Evolutionary conservation across 2,329 filamentous ascomycete species (phyloP), one percentile per base, ranked within the genome.

Genomic region (Lasiodiplodia sp.): DNA sequence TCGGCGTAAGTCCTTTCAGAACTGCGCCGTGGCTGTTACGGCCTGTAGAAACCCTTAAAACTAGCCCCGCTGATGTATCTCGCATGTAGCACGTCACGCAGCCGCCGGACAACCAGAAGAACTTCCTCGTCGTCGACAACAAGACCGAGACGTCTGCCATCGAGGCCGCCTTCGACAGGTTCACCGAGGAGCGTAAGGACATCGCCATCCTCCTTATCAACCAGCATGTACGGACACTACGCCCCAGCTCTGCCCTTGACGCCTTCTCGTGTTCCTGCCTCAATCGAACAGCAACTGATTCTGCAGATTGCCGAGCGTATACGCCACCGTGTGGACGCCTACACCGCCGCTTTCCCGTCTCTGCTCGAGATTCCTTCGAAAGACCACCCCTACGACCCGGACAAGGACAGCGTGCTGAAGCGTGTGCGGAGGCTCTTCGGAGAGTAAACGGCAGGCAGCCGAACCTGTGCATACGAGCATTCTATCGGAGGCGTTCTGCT

Each of bases 141-240:
- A 98, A 98, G 86, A 99, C 95, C 47, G 94, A 97, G 73, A 96
- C 87, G 66, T 85, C 92, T 3, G 86, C 92, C 68, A 97, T 99
- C 77, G 96, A 98, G 81, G 88, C 90, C 44, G 91, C 94, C 11
- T 99, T 99, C 79, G 91, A 96, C 72, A 87, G 87, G 73, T 98
- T 97, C 81, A 97, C 94, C 10, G 88, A 89, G 68, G 88, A 96
- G 81, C 87, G 96, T 78, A 98, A 98, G 81, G 96, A 99, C 78
- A 97, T 99, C 79, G 96, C 94, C 34, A 97, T 99, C 75, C 82
- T 99, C 70, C 84, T 99, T 73, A 98, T 99, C 82, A 99, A 99
- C 81, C 96, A 99, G 82, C 96, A 99, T 83, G 95, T 97, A 82
- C 69, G 86, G 78, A 56, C 18, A 31, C 34, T 67, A 40, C 47